Evolutionary conservation across 345 rosid species (phyloP), one percentile per base, ranked within the genome.

Genomic region (Nasturtium officinale): DNA sequence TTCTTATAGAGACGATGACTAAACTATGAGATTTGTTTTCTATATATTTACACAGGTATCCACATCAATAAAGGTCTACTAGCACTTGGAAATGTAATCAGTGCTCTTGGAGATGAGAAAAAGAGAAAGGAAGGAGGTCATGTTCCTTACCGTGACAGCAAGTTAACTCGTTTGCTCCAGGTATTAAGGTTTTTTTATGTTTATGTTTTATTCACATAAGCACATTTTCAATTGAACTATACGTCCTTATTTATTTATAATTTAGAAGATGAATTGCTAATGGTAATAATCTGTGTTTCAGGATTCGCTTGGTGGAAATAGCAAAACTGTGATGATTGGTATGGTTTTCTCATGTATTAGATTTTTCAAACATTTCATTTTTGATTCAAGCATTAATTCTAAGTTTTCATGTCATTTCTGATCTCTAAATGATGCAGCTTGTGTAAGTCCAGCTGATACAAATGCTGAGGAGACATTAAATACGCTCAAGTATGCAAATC

Each of bases 271-370:
- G 15, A 43, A 37, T 37, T 16, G 5, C 61, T 51, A 65, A 78
- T 37, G 12, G 21, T 45, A 23, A 9, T 42, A 29, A 23, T 72
- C 75, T 69, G 69, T 67, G 61, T 65, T 68, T 40, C 66, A 95
- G 99, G 99, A 95, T 80, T 95, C 99, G 9, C 83, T 96, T 16
- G 98, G 99, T 62, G 99, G 98, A 74, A 96, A 96, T 83, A 96
- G 98, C 84, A 96, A 92, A 80, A 96, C 99, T 8, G 83, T 92
- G 81, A 96, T 96, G 99, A 91, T 96, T 70, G 99, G 99, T 96
- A 90, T 56, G 87, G 32, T 64, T 70, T 57, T 42, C 62, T 60
- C 50, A 11, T 32, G 13, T 18, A 26, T 62, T n/a, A 67, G n/a
- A 28, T 30, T 23, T 17, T 45, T 35, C 30, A 13, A 26, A 29